Evolutionary conservation across 768 basidiomycete species (phyloP), one percentile per base, ranked within the genome.

Genomic region (Trametes cubensis): DNA sequence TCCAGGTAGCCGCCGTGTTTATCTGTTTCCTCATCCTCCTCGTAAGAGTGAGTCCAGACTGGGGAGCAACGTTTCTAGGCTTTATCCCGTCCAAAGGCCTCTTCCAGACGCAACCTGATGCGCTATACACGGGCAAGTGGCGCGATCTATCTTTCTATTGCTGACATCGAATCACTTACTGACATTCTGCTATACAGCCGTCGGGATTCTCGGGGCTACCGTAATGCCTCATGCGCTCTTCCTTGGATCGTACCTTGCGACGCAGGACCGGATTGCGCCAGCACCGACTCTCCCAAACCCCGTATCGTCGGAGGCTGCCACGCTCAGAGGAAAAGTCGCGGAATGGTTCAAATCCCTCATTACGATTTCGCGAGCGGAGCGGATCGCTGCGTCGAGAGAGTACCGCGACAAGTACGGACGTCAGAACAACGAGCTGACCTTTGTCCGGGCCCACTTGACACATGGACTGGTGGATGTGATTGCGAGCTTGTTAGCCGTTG

Each of bases 181-280:
- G 72, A 67, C 71, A 20, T 60, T 34, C 54, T 26, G 30, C 46
- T 25, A 14, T 63, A 48, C 64, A 86, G 85, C 86, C 46, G 83
- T 89, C 55, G 89, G 88, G 25, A 86, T 92, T 41, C 69, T 89
- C 1, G 88, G 89, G 20, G 92, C 92, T 0, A 96, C 93, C 2
- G 87, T 94, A 55, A 95, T 95, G 94, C 94, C 94, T 0, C 94
- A 95, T 72, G 88, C 88, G 57, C 79, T 96, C 20, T 94, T 90
- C 78, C 79, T 96, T 14, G 94, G 94, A 4, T 92, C 90, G 6
- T 84, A 85, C 42, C 84, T 96, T 3, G 88, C 92, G 1, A 93
- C 91, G 0, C 89, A 94, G 71, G 88, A 94, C 61, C 79, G 94
- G 47, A 70, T 90, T 5, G 55, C 46, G 3, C 38, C 59, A 20